Base-by-base conservation (phyloP, 2,329 filamentous ascomycete genomes). In the Trichocomaceae sp. region DNA sequence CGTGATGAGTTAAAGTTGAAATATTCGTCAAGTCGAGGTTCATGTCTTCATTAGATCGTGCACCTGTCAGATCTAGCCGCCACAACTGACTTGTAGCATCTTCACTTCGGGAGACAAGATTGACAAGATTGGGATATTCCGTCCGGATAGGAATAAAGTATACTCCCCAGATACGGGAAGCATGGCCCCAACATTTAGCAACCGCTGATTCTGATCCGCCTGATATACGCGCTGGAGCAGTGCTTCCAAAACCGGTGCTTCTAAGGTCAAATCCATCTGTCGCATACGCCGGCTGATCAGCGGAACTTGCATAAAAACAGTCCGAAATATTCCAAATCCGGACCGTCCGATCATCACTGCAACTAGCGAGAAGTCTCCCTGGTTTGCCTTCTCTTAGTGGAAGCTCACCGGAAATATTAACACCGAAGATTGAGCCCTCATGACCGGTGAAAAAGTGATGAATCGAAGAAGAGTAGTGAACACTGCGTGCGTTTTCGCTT, bases 321-420 rank as follows among this genome's bases (percentile, higher is more conserved):
- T 83, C 78, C 0, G 85, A 84, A 7, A 96, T 82, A 65, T 96
- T 83, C 92, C 93, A 97, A 1, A 97, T 73, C 13, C 88, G 80
- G 20, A 99, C 83, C 0, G 90, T 96, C 50, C 93, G 81, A 70
- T 99, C 93, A 66, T 99, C 93, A 65, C 92, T 97, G 68, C 93
- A 99, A 63, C 88, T 96, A 13, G 86, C 88, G 33, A 99, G 77
- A n/a, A 96, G 69, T 50, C 87, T 78, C 23, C 75, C 73, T 19
- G 66, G 66, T 6, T 64, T 66, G 0, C 73, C 74, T 20, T 72
- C 60, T 6, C 59, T 58, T 19, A 85, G 19, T 9, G 17, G 10
- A 12, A 56, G 69, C 60, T 73, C 66, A 1, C 79, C 74, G 0
- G 90, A 95, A 35, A 97, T 86, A 31, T 84, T 79, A 2, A 99